Conservation (phyloP, 352 stramenopile species). For the Globisporangium ultimum region DNA sequence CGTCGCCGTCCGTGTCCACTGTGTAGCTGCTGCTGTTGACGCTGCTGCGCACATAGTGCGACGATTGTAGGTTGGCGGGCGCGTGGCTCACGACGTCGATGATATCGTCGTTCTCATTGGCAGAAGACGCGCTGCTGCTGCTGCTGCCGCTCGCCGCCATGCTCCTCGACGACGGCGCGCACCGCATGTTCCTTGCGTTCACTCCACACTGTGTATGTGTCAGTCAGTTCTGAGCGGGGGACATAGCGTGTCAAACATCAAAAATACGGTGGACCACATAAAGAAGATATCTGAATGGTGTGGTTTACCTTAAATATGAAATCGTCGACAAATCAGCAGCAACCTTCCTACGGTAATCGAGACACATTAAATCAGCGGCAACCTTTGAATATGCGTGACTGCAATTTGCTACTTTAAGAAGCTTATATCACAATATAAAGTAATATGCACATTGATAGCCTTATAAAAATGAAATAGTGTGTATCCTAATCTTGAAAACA, state of each 20-base stretch:
- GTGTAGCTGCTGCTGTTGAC: conserved; percentile 3
- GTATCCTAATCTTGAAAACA: too few relatives aligned
- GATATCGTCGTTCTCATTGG: conserved; percentile 15
- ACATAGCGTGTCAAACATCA: not conserved
- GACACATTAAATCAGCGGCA: not conserved
- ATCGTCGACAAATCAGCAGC: not conserved
- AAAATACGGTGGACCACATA: not conserved
- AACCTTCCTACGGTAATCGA: too few relatives aligned
- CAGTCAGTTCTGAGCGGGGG: too few relatives aligned
- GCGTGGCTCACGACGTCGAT: conserved; percentile 41
- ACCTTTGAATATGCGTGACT: not conserved
- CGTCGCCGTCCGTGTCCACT: conserved; percentile 15
- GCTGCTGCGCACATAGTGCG: not conserved
- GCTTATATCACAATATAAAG: too few relatives aligned
- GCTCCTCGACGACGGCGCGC: not conserved
- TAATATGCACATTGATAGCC: too few relatives aligned
- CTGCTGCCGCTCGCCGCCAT: not conserved
- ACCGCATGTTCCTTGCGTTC: not conserved
- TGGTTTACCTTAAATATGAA: not conserved
- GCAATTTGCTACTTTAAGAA: too few relatives aligned
- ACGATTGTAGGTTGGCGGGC: conserved; percentile 14
- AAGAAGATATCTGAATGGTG: not conserved
- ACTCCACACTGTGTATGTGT: too few relatives aligned
- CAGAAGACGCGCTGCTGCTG: too few relatives aligned
- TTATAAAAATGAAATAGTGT: too few relatives aligned